phyloP scores from a whole-genome alignment of 306 rosid genomes.

The Acacia crassicarpa region DNA sequence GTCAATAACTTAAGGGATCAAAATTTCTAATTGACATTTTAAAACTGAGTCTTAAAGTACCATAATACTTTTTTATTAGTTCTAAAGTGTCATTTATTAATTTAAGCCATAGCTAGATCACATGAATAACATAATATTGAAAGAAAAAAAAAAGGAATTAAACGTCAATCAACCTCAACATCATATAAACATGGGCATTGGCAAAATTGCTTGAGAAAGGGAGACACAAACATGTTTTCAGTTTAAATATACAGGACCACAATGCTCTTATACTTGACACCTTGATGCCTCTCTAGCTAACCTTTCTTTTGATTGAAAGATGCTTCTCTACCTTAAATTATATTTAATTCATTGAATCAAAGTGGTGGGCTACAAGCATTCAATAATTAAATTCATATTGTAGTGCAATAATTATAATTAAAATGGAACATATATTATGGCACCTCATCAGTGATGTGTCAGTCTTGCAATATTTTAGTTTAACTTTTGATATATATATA shows the following conservation, averaged over 20 bases:
- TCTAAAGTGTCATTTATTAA: neutral
- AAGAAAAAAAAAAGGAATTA: neutral
- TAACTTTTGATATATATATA: neutral
- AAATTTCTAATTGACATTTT: neutral
- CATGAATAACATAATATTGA: slow-evolving; percentile 31
- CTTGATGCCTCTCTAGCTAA: neutral
- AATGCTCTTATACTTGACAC: neutral
- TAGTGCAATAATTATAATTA: neutral
- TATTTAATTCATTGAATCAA: neutral
- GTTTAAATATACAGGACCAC: slow-evolving; percentile 17
- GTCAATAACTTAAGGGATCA: too few species aligned
- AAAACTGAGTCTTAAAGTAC: neutral
- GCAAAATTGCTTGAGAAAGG: slow-evolving; percentile 17
- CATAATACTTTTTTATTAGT: neutral
- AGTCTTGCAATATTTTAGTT: neutral
- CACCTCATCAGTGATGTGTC: neutral
- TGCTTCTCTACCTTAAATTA: neutral
- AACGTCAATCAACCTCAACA: slow-evolving; percentile 19
- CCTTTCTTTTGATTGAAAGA: neutral
- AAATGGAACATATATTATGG: neutral
- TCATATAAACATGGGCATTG: slow-evolving; percentile 31
- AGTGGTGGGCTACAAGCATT: slow-evolving; percentile 29
- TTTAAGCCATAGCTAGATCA: neutral
- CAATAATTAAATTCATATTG: neutral
- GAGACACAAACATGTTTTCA: neutral